These are phyloP conservation scores for Aquanectria penicillioides DNA, from an alignment of 2,329 filamentous ascomycete genomes.

Conservation along the genomic window DNA sequence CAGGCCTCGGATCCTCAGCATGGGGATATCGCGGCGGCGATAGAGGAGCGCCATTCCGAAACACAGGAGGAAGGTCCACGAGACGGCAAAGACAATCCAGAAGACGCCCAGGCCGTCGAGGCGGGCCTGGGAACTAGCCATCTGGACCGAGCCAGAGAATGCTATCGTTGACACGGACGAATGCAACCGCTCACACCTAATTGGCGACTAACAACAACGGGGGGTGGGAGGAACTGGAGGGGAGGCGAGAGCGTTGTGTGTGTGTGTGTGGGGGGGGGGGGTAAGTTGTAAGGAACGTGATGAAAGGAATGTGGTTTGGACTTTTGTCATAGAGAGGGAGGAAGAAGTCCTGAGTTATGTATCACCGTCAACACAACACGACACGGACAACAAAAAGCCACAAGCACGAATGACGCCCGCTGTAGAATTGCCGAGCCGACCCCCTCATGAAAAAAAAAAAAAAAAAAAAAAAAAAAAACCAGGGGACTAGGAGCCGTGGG, in stretches of 20 bases:
- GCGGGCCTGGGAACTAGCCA: constrained; percentile 37
- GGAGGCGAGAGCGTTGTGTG: not conserved
- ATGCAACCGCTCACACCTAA: too few species aligned
- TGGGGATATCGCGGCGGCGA: constrained; percentile 51
- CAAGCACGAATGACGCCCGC: not conserved
- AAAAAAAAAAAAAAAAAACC: not conserved
- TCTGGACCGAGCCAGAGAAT: constrained; percentile 33
- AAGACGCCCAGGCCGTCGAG: constrained; percentile 54
- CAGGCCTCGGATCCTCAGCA: constrained; percentile 54
- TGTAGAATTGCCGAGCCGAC: not conserved
- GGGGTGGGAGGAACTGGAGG: not conserved
- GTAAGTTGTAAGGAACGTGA: constrained; percentile 31
- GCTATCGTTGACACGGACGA: constrained; percentile 39
- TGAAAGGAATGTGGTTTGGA: constrained; percentile 32
- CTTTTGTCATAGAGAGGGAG: not conserved
- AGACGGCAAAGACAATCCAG: constrained; percentile 48
- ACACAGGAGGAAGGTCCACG: constrained; percentile 53
- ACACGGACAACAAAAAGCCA: not conserved
- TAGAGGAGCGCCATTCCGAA: constrained; percentile 54
- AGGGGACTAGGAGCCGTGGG: not conserved
- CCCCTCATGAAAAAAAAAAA: not conserved
- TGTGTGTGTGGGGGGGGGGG: not conserved
- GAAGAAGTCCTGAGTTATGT: constrained; percentile 12
- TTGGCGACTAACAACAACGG: too few species aligned
- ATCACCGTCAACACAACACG: not conserved